phyloP scores from a whole-genome alignment of 768 basidiomycete genomes.

The Coprinellus micaceus region DNA sequence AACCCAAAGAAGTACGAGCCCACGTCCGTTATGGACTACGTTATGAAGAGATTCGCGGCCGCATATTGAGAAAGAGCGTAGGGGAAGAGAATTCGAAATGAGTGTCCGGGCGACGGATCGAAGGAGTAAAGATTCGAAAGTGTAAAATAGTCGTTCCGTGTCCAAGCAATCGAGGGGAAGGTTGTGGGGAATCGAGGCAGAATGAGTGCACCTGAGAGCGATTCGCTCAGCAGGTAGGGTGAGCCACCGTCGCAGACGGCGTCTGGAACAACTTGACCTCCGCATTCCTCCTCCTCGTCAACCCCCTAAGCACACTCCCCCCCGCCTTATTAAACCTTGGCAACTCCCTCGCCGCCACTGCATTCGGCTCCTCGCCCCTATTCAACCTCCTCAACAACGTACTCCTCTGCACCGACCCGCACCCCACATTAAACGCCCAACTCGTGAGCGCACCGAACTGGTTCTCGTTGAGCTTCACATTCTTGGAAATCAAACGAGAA shows the following conservation, averaged over 20 bases:
- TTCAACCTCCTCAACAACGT: constrained; percentile 32
- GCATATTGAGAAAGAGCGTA: no score
- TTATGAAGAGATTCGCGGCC: constrained; percentile 36
- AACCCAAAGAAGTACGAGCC: constrained; percentile 50
- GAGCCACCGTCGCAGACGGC: constrained; percentile 27
- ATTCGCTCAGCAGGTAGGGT: constrained; percentile 27
- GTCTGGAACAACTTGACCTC: constrained; percentile 34
- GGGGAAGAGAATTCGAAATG: no score
- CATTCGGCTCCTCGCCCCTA: constrained; percentile 31
- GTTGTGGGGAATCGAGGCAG: background rate
- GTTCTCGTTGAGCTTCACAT: constrained; percentile 32
- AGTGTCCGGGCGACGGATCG: no score
- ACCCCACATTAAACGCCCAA: constrained; percentile 33
- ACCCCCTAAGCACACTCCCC: constrained; percentile 26
- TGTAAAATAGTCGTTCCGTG: no score
- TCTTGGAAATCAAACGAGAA: constrained; percentile 23
- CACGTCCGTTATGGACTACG: constrained; percentile 37
- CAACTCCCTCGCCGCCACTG: constrained; percentile 33
- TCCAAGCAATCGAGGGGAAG: no score
- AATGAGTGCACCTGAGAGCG: no score
- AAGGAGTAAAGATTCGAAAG: no score
- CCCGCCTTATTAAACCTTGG: constrained; percentile 31
- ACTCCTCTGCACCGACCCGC: constrained; percentile 24
- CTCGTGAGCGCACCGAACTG: constrained; percentile 33
- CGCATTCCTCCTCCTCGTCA: constrained; percentile 27